Percentiles rank a stretch among this genome's conserved stretches.
These are phyloP conservation scores for Rosa hybrid DNA, from an alignment of 331 rosid species.

Conservation along the genomic window DNA sequence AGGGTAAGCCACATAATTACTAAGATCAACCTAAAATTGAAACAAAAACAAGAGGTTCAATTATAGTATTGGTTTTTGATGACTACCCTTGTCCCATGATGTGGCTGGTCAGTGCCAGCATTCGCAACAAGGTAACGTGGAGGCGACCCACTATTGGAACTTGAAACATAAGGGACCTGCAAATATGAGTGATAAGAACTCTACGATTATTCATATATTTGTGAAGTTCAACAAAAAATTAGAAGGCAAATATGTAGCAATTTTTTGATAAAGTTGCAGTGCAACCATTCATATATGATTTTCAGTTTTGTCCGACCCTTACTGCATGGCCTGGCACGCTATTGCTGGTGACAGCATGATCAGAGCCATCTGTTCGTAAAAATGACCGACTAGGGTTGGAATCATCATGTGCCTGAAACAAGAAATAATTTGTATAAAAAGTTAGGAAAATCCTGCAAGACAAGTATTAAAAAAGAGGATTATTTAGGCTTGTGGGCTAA, in stretches of 20 bases:
- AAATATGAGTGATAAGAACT: not conserved
- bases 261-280: not conserved
- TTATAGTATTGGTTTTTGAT: not conserved
- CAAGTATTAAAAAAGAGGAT: not conserved
- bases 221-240: not conserved
- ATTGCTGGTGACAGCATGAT: not conserved
- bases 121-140: not conserved
- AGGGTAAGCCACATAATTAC: not conserved
- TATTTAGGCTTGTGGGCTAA: not conserved
- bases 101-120: not conserved
- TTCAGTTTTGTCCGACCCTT: not conserved
- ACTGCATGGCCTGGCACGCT: not conserved
- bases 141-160: not conserved
- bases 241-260: not conserved
- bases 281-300: not conserved
- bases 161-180: not conserved
- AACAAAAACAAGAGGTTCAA: not conserved
- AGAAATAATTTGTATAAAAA: not conserved
- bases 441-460: not conserved
- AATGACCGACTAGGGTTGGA: not conserved
- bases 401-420: not conserved
- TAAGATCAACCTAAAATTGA: not conserved
- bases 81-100: not conserved
- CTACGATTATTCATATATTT: not conserved
- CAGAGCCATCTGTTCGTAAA: not conserved